Conservation (phyloP, 805 yeast species). For the Wickerhamiella musiphila region DNA sequence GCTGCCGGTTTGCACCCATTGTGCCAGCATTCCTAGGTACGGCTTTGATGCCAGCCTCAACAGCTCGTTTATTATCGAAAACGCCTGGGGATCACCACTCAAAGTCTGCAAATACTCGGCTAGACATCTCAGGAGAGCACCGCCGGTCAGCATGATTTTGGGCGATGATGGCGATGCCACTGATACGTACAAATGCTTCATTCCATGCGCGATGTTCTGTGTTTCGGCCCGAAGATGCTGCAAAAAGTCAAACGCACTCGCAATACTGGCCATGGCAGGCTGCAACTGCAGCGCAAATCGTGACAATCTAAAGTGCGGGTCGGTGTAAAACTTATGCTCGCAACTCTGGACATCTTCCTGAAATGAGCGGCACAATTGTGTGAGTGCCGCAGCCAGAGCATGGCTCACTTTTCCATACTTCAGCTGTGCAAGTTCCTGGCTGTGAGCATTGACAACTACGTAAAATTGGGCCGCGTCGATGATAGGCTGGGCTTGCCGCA, state of each 20-base stretch:
- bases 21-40: slow-evolving; percentile 49
- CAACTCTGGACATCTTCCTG: slow-evolving; percentile 21
- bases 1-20: slow-evolving; percentile 65
- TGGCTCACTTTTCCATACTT: slow-evolving; percentile 59
- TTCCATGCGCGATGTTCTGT: background rate
- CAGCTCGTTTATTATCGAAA: slow-evolving; percentile 33
- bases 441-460: slow-evolving; percentile 39
- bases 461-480: slow-evolving; percentile 47
- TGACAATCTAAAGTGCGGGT: slow-evolving; percentile 34
- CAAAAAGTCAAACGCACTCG: slow-evolving; percentile 17
- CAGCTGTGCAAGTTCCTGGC: slow-evolving; percentile 37
- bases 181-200: slow-evolving; percentile 3
- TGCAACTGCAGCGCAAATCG: slow-evolving; percentile 26
- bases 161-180: slow-evolving; percentile 1
- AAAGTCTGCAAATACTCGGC: slow-evolving; percentile 37
- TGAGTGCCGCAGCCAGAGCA: slow-evolving; percentile 45
- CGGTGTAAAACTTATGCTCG: slow-evolving; percentile 36
- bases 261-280: slow-evolving; percentile 40
- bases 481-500: slow-evolving; percentile 47
- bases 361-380: slow-evolving; percentile 26
- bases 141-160: slow-evolving; percentile 39
- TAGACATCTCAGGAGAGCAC: slow-evolving; percentile 45
- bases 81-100: slow-evolving; percentile 48
- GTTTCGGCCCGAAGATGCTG: background rate
- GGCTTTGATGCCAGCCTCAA: slow-evolving; percentile 42